Evolutionary conservation across 495 filamentous ascomycete genomes (phyloP), one percentile per base, ranked within the genome.

Genomic region (Aspergillus diversus): DNA sequence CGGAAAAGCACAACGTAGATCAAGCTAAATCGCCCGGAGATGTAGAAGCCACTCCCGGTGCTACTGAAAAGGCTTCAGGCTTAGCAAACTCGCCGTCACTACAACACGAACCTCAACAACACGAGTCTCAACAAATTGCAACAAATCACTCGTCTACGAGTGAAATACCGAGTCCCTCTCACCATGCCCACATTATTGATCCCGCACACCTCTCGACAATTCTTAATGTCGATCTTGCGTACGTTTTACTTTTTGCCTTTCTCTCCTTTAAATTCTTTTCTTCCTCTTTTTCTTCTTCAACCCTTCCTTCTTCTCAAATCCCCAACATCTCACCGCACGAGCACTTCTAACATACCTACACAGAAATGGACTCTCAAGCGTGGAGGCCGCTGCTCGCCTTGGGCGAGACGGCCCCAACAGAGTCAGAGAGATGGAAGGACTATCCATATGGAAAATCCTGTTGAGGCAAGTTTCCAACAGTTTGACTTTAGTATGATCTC

Each of bases 391-490:
- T 55, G 47, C 73, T 59, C 81, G 89, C 33, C 73, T 87, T 31
- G 71, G 80, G 58, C 73, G 81, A 57, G 80, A 84, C 73, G 89
- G 88, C 11, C 77, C 73, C 17, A 91, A 91, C 73, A 81, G 83
- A 55, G 71, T 91, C 33, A 81, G 79, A 35, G 81, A 86, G 43
- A 80, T 79, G 60, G 77, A 76, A 67, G 80, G 85, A 56, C 79
- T 90, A 62, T 80, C 83, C 62, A 67, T 78, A 51, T 78, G 71
- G 59, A 82, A 81, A 70, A 89, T 89, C 72, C 71, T 89, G 33
- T 60, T 88, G 64, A 76, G 83, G 8, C 85, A 88, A 67, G 76
- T 88, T 31, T 84, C 88, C 63, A 89, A 90, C 68, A 88, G 87
- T 32, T 79, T 91, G 77, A 85, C 85, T 48, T 74, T 87, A 69